phyloP scores from a whole-genome alignment of 176 grass and related monocot genomes.

The Tillandsia fasciculata region DNA sequence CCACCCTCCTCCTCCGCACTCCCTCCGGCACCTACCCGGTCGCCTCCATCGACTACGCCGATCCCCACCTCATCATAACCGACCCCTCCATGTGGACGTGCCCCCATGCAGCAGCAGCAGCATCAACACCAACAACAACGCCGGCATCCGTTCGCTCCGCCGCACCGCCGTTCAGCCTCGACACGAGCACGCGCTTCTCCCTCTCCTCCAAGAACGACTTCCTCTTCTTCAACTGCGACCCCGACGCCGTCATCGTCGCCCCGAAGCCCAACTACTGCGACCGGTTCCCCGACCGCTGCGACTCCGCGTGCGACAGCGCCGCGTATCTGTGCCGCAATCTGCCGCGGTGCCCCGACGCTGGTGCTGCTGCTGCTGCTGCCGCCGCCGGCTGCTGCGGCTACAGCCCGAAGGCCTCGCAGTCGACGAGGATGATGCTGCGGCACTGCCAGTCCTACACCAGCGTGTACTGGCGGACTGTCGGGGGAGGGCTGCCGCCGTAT shows the following conservation, averaged over 20 bases:
- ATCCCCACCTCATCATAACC: slow-evolving; percentile 70
- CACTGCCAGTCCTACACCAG: slow-evolving; percentile 66
- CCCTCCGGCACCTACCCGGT: slow-evolving; percentile 77
- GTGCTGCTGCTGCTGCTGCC: slow-evolving; percentile 22
- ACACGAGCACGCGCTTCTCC: slow-evolving; percentile 89
- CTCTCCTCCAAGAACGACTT: slow-evolving; percentile 76
- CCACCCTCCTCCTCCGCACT: slow-evolving; percentile 53
- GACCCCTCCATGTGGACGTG: slow-evolving; percentile 95
- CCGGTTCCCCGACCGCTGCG: slow-evolving; percentile 40
- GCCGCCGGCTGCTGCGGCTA: slow-evolving; percentile 63
- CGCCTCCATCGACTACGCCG: slow-evolving; percentile 49
- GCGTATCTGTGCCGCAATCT: slow-evolving; percentile 83
- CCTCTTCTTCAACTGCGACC: slow-evolving; percentile 85
- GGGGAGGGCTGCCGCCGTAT: slow-evolving; percentile 59
- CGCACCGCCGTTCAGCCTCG: slow-evolving; percentile 63
- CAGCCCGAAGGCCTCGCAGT: slow-evolving; percentile 54
- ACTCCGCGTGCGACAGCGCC: neutral
- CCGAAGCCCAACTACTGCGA: slow-evolving; percentile 67
- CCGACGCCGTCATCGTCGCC: slow-evolving; percentile 52
- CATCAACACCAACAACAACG: neutral
- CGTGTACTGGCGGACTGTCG: slow-evolving; percentile 68
- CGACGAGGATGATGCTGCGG: slow-evolving; percentile 51
- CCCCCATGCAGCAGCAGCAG: slow-evolving; percentile 18
- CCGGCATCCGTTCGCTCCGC: neutral
- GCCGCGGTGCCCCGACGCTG: slow-evolving; percentile 41